Conservation (phyloP, 2,329 filamentous ascomycete species). For the Arthrobotrys iridis region DNA sequence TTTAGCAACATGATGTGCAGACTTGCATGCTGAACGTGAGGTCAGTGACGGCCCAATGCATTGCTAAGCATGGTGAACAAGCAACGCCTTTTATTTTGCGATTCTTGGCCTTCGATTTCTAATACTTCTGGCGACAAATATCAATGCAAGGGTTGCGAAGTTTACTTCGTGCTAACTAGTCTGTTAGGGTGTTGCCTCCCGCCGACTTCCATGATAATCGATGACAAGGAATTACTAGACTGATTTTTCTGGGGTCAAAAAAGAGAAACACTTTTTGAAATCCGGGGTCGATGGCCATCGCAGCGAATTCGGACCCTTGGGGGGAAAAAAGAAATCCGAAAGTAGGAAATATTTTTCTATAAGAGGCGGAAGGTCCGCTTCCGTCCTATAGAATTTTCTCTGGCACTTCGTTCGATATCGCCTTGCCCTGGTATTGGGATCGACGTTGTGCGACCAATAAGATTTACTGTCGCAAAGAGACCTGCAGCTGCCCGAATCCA, state of each 20-base stretch:
- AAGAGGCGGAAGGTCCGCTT: constrained; percentile 27
- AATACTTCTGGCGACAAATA: constrained; percentile 40
- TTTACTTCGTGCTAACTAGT: not conserved
- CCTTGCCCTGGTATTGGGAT: constrained; percentile 51
- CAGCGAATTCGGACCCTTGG: constrained; percentile 2
- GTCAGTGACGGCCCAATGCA: constrained; percentile 13
- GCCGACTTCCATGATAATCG: constrained; percentile 36
- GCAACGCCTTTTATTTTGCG: not conserved
- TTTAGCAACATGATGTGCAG: constrained; percentile 13
- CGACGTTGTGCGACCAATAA: constrained; percentile 47
- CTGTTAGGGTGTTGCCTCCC: constrained; percentile 40
- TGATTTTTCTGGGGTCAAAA: constrained; percentile 29
- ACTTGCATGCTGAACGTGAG: constrained; percentile 22
- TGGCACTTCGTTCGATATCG: constrained; percentile 34
- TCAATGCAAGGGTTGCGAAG: constrained; percentile 3
- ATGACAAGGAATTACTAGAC: constrained; percentile 15
- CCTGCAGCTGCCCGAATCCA: constrained; percentile 34
- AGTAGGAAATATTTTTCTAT: constrained; percentile 24
- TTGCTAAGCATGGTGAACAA: constrained; percentile 1
- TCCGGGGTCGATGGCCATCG: constrained; percentile 27
- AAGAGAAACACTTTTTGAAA: constrained; percentile 22
- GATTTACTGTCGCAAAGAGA: constrained; percentile 41
- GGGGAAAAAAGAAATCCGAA: not conserved
- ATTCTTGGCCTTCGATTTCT: constrained; percentile 7
- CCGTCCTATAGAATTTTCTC: constrained; percentile 23